Percentiles rank a stretch among this genome's conserved stretches.
Evolutionary conservation across 495 filamentous ascomycete species (phyloP).

Genomic region (Aspergillus mulundensis): DNA sequence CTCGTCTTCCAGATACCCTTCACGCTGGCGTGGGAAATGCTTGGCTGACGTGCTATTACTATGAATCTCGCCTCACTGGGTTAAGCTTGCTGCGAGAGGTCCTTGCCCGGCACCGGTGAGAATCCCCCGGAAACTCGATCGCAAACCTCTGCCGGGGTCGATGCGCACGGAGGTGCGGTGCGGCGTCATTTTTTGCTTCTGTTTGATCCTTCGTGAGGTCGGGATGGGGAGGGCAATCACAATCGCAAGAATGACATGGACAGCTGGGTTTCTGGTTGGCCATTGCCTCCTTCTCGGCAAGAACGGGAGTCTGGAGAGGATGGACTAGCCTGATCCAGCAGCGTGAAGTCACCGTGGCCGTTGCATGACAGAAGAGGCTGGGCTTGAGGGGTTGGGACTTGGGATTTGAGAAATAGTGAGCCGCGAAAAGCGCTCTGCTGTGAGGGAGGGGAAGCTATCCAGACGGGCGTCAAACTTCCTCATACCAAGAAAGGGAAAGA

Average conservation of each 20-base stretch:
- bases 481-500: slow-evolving; percentile 14
- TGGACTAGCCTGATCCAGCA: neutral
- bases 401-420: slow-evolving; percentile 2
- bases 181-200: slow-evolving; percentile 18
- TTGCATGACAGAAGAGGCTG: slow-evolving; percentile 2
- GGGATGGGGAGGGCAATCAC: neutral
- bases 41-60: slow-evolving; percentile 33
- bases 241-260: neutral
- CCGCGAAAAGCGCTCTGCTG: slow-evolving; percentile 14
- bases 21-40: slow-evolving; percentile 4
- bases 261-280: neutral
- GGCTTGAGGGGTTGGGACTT: neutral
- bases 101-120: slow-evolving; percentile 25
- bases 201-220: neutral
- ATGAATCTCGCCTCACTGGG: slow-evolving; percentile 10
- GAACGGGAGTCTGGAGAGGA: neutral
- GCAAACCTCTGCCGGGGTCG: slow-evolving; percentile 11
- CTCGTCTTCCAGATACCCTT: neutral
- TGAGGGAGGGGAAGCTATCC: neutral
- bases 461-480: slow-evolving; percentile 4
- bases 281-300: neutral
- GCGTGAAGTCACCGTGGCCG: neutral
- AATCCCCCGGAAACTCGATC: slow-evolving; percentile 37
- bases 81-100: slow-evolving; percentile 14
- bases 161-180: slow-evolving; percentile 32